Evolutionary conservation across 2,329 filamentous ascomycete genomes (phyloP), one percentile per base, ranked within the genome.

Genomic region (Neonectria magnoliae): DNA sequence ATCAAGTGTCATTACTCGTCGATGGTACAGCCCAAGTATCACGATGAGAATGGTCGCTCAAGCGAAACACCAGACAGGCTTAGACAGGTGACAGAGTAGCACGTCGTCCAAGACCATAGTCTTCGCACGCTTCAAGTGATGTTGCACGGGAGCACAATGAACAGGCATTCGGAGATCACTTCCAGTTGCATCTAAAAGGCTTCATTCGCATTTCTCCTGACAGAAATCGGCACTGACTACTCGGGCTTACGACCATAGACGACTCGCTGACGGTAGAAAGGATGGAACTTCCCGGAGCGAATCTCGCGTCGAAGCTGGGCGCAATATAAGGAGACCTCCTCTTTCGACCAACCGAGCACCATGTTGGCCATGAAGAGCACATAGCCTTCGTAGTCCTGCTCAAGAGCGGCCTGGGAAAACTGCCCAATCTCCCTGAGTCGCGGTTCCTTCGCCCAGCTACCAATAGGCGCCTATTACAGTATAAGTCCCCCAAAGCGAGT

Each of bases 361-460:
- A 79, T 74, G 0, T 61, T 73, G 0, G 74, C 75, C 67, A 81
- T 76, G 38, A 75, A 79, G 8, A 78, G 47, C 2, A 75, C 68
- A 18, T 72, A 75, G 0, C 78, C 79, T 50, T 80, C 78, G 9
- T 78, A 73, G 14, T 81, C 79, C 36, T 79, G 77, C 6, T 78
- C 75, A 1, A 81, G 68, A 1, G 76, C 75, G 1, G 77, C 68
- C 22, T 76, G 71, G 0, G 73, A 71, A 52, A 76, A 81, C 22
- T 67, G 70, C 0, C 70, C 70, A 20, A 72, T 70, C 9, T 71
- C 60, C 3, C 54, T 69, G 0, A 72, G 66, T 0, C 45, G 50
- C 9, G 60, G 11, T 0, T 71, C 67, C 11, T 67, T 63, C 0
- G 67, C 55, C 70, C 70, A 72, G 0, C 60, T 60, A 10, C 70